These are phyloP conservation scores for Phytophthora vignae DNA, from an alignment of 352 stramenopile species.

Conservation along the genomic window DNA sequence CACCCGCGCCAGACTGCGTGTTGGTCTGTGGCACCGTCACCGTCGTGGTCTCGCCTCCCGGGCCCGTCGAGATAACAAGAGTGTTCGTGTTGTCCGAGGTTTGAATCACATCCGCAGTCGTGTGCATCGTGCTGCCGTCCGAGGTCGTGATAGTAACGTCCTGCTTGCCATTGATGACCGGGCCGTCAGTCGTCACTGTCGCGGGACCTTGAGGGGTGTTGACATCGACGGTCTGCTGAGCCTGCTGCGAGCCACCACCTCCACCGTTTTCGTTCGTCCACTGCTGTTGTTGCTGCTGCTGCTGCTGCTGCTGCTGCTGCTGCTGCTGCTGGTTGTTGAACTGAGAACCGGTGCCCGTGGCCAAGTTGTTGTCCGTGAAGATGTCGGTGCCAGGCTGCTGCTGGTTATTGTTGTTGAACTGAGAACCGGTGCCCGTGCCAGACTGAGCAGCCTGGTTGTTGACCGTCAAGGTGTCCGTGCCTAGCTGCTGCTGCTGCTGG, in stretches of 20 bases:
- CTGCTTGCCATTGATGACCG: conserved; percentile 16
- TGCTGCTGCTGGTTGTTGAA: neutral
- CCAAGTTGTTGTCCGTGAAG: no score
- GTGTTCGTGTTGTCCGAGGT: conserved; percentile 5
- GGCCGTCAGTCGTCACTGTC: neutral
- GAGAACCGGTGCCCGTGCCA: no score
- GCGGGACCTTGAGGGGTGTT: neutral
- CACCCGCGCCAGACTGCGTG: neutral
- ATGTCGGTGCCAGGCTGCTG: no score
- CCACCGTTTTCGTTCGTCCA: neutral
- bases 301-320: no score
- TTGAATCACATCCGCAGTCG: conserved; percentile 5
- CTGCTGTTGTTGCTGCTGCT: neutral
- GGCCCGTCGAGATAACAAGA: conserved; percentile 16
- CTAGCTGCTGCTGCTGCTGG: neutral
- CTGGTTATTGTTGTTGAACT: no score
- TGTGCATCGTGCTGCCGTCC: conserved; percentile 5
- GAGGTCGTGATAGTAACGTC: conserved; percentile 19
- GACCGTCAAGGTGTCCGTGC: neutral
- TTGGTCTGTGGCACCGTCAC: conserved; percentile 6
- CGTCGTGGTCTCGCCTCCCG: conserved; percentile 23
- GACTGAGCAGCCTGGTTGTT: neutral
- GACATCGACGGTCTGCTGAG: neutral
- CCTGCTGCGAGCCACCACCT: neutral
- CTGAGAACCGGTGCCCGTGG: neutral